These are phyloP conservation scores for Ilyonectria robusta DNA, from an alignment of 2,329 filamentous ascomycete genomes.

Conservation along the genomic window DNA sequence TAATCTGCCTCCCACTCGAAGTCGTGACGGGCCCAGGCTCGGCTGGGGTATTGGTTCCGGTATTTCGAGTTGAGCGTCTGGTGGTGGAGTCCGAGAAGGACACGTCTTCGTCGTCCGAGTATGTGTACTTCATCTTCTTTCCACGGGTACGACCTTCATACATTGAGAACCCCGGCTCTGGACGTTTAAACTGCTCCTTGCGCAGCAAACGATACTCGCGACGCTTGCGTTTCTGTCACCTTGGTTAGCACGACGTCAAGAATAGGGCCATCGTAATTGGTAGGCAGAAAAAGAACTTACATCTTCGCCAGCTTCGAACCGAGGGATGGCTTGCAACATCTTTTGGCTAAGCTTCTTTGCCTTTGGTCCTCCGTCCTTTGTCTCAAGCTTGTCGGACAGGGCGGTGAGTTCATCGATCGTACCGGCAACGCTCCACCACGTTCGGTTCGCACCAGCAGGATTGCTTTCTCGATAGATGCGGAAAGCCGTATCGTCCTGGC, in stretches of 20 bases:
- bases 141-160: conserved; percentile 97
- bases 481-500: conserved; percentile 93
- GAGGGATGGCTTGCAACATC: conserved; percentile 84
- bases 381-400: conserved; percentile 82
- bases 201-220: conserved; percentile 91
- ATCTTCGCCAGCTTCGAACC: conserved; percentile 94
- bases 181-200: conserved; percentile 88
- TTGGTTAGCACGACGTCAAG: conserved; percentile 34
- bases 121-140: conserved; percentile 97
- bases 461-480: conserved; percentile 95
- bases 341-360: conserved; percentile 83
- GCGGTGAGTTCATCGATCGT: conserved; percentile 87
- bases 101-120: conserved; percentile 88
- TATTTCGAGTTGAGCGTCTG: conserved; percentile 82
- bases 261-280: not conserved
- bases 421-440: conserved; percentile 95
- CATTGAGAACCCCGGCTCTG: conserved; percentile 89
- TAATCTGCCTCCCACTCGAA: conserved; percentile 88
- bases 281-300: conserved; percentile 62
- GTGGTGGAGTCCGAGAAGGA: conserved; percentile 75
- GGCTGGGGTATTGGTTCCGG: conserved; percentile 79
- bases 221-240: conserved; percentile 85
- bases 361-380: conserved; percentile 83
- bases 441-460: conserved; percentile 79
- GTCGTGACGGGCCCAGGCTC: conserved; percentile 79